These are phyloP conservation scores for Leishmania tarentolae DNA, from an alignment of 208 protist genomes.

Conservation along the genomic window DNA sequence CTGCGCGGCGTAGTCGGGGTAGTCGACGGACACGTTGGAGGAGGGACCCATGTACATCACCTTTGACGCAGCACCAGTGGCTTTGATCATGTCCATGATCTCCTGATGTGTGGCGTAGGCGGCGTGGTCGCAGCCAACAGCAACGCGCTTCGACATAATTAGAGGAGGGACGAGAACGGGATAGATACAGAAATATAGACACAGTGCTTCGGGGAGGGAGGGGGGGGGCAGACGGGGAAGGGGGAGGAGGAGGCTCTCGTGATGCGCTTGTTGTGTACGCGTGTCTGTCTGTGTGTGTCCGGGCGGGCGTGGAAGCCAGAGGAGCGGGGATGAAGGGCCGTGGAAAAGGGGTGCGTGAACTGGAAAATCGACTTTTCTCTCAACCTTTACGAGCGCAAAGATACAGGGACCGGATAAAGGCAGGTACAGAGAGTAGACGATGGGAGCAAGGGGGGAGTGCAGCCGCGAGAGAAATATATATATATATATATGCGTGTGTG, in stretches of 20 bases:
- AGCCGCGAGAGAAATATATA: neutral
- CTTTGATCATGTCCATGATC: conserved; percentile 66
- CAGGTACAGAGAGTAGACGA: neutral
- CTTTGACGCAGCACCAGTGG: conserved; percentile 44
- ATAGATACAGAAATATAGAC: neutral
- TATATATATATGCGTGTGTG: neutral
- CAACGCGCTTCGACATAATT: conserved; percentile 70
- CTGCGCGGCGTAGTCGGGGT: conserved; percentile 90
- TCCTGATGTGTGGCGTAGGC: conserved; percentile 59
- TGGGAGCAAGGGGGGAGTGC: neutral
- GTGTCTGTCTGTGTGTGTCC: neutral
- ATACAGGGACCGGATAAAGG: neutral
- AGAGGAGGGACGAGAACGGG: neutral
- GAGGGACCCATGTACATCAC: conserved; percentile 78
- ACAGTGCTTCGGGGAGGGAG: neutral
- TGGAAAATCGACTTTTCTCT: neutral
- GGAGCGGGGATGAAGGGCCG: neutral
- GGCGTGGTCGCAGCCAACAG: conserved; percentile 91
- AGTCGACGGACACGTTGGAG: conserved; percentile 81
- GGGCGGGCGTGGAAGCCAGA: neutral
- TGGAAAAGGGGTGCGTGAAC: neutral
- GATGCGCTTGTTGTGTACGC: neutral
- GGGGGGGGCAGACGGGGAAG: no score
- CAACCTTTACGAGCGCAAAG: neutral
- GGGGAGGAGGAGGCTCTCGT: neutral